Percentiles rank a stretch among this genome's conserved stretches.
Evolutionary conservation across 495 filamentous ascomycete genomes (phyloP).

Genomic region (Aspergillus coremiiformis): DNA sequence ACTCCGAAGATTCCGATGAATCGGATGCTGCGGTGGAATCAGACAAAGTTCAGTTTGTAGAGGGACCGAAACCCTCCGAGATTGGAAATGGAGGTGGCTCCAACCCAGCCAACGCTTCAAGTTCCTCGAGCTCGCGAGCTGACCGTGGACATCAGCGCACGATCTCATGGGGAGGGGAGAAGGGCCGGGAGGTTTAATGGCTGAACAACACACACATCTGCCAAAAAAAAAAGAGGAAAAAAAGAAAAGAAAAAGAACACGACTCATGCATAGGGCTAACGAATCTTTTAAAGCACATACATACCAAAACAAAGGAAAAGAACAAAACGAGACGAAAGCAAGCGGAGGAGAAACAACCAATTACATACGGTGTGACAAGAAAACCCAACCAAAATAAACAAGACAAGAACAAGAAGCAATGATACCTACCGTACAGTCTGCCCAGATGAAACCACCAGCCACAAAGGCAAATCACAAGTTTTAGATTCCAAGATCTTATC

Average conservation of each 20-base stretch:
- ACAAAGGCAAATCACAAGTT: constrained; percentile 16
- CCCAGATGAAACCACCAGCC: too few relatives aligned
- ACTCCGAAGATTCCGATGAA: constrained; percentile 57
- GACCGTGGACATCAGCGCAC: constrained; percentile 4
- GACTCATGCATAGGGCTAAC: not conserved
- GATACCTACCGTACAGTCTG: not conserved
- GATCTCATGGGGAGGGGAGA: constrained; percentile 28
- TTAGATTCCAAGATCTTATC: not conserved
- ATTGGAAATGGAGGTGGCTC: constrained; percentile 5
- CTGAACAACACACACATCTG: not conserved
- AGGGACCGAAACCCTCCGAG: constrained; percentile 20
- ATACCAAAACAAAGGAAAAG: not conserved
- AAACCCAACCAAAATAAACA: not conserved
- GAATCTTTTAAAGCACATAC: not conserved
- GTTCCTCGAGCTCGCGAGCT: constrained; percentile 4
- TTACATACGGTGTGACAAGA: not conserved
- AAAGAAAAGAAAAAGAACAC: not conserved
- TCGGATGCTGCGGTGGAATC: constrained; percentile 29
- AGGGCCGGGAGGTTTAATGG: constrained; percentile 17
- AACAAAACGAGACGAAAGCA: not conserved
- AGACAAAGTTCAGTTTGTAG: constrained; percentile 31
- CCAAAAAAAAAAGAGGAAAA: not conserved
- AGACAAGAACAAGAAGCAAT: not conserved
- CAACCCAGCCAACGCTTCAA: constrained; percentile 8
- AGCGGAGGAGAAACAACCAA: not conserved